phyloP scores from a whole-genome alignment of 441 rosid genomes.

The Gossypium gossypioides region DNA sequence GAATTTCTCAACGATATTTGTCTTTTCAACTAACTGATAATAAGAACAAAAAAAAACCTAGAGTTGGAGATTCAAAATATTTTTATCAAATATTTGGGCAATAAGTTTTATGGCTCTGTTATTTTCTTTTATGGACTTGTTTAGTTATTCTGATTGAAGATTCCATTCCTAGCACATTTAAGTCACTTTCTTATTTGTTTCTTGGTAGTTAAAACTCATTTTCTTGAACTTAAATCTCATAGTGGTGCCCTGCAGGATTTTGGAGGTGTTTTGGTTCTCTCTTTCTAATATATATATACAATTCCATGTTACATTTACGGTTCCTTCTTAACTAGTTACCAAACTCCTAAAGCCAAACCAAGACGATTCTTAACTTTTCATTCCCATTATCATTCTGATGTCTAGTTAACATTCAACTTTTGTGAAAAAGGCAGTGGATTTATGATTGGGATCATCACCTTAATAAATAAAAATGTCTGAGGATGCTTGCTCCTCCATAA shows the following conservation, averaged over 20 bases:
- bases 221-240: background rate
- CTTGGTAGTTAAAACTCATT: background rate
- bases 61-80: background rate
- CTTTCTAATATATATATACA: background rate
- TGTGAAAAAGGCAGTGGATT: constrained; percentile 1
- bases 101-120: background rate
- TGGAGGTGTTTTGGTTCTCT: background rate
- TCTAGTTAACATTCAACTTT: background rate
- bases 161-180: background rate
- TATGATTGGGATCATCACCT: constrained; percentile 3
- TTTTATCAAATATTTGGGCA: background rate
- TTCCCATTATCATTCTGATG: background rate
- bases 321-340: background rate
- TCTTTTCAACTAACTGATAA: background rate
- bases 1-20: background rate
- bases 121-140: background rate
- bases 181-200: constrained; percentile 1
- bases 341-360: background rate
- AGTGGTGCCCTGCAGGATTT: background rate
- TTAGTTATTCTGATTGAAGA: background rate
- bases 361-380: background rate
- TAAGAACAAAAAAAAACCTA: background rate
- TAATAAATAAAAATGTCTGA: background rate
- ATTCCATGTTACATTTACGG: background rate
- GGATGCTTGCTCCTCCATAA: background rate